Base-by-base conservation (phyloP, 768 basidiomycete genomes). In the Lyophyllum decastes region DNA sequence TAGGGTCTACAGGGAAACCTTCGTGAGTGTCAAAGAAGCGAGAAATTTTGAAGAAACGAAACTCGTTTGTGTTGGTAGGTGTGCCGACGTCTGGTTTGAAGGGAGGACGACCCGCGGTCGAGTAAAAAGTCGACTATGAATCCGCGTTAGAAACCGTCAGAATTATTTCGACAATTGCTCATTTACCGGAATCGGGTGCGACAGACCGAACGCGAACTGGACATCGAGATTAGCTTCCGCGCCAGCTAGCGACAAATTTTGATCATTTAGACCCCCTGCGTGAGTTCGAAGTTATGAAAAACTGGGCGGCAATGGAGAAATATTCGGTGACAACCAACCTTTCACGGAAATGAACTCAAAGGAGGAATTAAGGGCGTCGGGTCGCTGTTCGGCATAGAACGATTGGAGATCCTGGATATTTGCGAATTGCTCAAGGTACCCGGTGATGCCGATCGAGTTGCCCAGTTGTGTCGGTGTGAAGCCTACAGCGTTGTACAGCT, bases 171-270 rank as follows among this genome's bases (percentile, higher is more conserved):
- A 49, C 4, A 24, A 22, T 27, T 19, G 24, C 8, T 24, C 22
- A 58, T 61, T 55, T 50, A 78, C 77, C 2, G 82, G 79, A 17
- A 82, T 84, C 0, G 88, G 88, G 65, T 78, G 78, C 2, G 83
- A 78, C 19, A 89, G 60, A 4, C 88, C 88, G 54, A 80, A 83
- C 0, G 79, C 84, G 64, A 82, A 87, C 62, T 89, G 84, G 4
- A 80, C 77, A 59, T 89, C 87, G 24, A 89, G 71, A 58, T 85
- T 76, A 3, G 87, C 89, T 68, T 90, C 89, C 2, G 59, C 65
- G 7, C 86, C 87, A n/a, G 87, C 82, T 22, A 72, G 73, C 0
- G 65, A 66, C 10, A 71, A 51, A 26, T 61, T 80, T 65, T 90
- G 87, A 58, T 81, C 78, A 63, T 89, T 87, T 52, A 70, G 38